A percentile compares a stretch with the other conserved stretches of the same genome.
These are phyloP conservation scores for Umbelopsis sp. DNA, from an alignment of 192 early-diverging fungal species.

Conservation along the genomic window DNA sequence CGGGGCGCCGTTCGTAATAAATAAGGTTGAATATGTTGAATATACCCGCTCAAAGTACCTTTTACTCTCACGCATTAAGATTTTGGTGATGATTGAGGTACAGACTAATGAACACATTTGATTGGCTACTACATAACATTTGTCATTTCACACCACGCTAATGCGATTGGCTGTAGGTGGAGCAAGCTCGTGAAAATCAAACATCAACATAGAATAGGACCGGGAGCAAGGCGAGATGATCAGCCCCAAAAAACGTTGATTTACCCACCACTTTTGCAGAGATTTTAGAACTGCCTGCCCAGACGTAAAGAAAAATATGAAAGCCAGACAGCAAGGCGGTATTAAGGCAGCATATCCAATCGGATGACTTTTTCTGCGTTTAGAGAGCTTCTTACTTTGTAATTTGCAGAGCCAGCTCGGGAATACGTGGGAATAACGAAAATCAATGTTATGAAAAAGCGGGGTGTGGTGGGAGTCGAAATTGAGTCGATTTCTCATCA, in stretches of 20 bases:
- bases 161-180: conserved; percentile 16
- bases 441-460: conserved; percentile 7
- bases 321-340: neutral
- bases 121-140: neutral
- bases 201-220: neutral
- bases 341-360: conserved; percentile 3
- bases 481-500: neutral
- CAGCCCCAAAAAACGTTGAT: neutral
- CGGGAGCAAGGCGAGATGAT: neutral
- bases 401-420: conserved; percentile 14
- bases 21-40: neutral
- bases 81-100: neutral
- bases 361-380: neutral
- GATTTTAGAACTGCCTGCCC: neutral
- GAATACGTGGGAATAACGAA: conserved; percentile 23
- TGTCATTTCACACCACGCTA: conserved; percentile 6
- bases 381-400: neutral
- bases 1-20: too few species aligned
- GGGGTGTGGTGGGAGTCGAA: conserved; percentile 20
- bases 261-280: neutral
- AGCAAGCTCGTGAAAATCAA: conserved; percentile 22
- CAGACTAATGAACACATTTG: neutral
- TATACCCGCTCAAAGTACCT: neutral
- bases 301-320: neutral
- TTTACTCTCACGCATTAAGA: conserved; percentile 11